Percentiles rank a stretch among this genome's conserved stretches.
phyloP scores from a whole-genome alignment of 2,329 filamentous ascomycete species.

The Iodosphaeria phyllophila region DNA sequence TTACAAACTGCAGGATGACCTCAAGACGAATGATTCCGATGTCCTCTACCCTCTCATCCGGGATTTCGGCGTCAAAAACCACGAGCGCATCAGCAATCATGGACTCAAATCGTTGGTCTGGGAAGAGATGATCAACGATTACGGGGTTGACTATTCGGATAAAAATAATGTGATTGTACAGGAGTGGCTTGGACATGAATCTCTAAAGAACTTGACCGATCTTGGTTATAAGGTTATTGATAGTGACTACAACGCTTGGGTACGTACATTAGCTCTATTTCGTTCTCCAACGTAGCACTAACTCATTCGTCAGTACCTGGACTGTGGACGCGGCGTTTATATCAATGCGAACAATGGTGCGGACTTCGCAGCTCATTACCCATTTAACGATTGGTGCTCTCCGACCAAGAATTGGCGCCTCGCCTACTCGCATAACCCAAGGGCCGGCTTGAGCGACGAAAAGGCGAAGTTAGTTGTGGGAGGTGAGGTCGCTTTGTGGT shows the following conservation, averaged over 20 bases:
- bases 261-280: slow-evolving; percentile 15
- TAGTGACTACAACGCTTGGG: slow-evolving; percentile 64
- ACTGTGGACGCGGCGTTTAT: slow-evolving; percentile 69
- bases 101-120: slow-evolving; percentile 63
- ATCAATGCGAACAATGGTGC: slow-evolving; percentile 46
- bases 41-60: slow-evolving; percentile 63
- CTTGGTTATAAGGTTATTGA: slow-evolving; percentile 53
- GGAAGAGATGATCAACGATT: slow-evolving; percentile 71
- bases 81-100: slow-evolving; percentile 40
- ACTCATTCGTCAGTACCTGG: slow-evolving; percentile 41
- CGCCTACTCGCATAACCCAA: slow-evolving; percentile 65
- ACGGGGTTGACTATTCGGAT: slow-evolving; percentile 53
- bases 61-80: slow-evolving; percentile 53
- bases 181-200: slow-evolving; percentile 50
- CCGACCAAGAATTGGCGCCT: slow-evolving; percentile 69
- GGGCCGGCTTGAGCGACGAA: slow-evolving; percentile 39
- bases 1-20: slow-evolving; percentile 54
- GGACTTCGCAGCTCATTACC: slow-evolving; percentile 34
- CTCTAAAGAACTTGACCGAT: slow-evolving; percentile 39
- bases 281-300: slow-evolving; percentile 1
- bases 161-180: slow-evolving; percentile 68
- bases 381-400: slow-evolving; percentile 65
- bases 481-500: slow-evolving; percentile 69
- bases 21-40: slow-evolving; percentile 42
- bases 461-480: slow-evolving; percentile 53